phyloP scores from a whole-genome alignment of 2,329 filamentous ascomycete species.

The Aspergillus cejpii region DNA sequence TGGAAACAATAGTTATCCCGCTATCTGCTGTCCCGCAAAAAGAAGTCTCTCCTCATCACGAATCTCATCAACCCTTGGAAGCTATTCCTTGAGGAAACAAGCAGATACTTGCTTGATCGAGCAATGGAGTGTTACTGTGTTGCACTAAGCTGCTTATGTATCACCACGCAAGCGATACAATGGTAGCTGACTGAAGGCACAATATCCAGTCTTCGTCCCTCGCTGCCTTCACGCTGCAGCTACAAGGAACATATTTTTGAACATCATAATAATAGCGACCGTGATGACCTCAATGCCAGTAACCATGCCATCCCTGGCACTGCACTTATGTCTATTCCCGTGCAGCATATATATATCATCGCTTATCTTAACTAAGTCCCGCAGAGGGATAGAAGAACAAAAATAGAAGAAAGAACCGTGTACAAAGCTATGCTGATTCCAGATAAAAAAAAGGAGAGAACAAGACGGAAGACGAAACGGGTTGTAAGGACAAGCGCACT shows the following conservation, averaged over 20 bases:
- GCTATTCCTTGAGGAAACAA: too few relatives aligned
- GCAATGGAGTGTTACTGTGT: not conserved
- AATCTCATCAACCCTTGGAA: too few relatives aligned
- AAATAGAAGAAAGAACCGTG: slow-evolving; percentile 7
- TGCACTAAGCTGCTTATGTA: not conserved
- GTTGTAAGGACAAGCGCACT: slow-evolving; percentile 8
- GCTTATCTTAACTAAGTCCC: not conserved
- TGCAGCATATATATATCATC: slow-evolving; percentile 1
- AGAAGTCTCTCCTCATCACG: too few relatives aligned
- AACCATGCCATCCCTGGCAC: not conserved
- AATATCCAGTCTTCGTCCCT: not conserved
- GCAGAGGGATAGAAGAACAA: not conserved
- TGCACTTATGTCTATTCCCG: not conserved
- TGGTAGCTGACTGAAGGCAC: not conserved
- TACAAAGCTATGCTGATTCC: slow-evolving; percentile 16
- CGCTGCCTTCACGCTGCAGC: not conserved
- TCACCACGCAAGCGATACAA: not conserved
- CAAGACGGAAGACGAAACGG: slow-evolving; percentile 6
- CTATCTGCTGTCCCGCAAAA: too few relatives aligned
- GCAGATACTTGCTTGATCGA: too few relatives aligned
- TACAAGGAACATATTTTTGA: not conserved
- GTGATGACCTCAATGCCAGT: not conserved
- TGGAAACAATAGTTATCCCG: not conserved
- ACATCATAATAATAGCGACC: not conserved
- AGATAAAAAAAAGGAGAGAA: slow-evolving; percentile 7